phyloP scores from a whole-genome alignment of 2,329 filamentous ascomycete genomes.

The Fusarium sp. region DNA sequence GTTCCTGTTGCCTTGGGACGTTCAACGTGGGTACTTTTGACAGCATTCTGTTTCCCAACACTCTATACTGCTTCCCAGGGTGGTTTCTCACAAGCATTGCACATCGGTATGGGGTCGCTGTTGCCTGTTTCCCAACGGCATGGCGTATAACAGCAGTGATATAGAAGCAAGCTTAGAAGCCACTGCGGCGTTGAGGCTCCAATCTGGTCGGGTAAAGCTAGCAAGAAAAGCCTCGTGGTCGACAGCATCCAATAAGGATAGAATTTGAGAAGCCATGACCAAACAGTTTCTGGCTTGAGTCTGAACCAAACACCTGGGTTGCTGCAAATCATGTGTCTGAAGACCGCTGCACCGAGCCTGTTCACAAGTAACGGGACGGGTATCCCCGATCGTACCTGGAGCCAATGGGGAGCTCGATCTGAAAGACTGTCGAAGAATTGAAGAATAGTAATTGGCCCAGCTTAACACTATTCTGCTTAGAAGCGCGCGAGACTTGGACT shows the following conservation, averaged over 20 bases:
- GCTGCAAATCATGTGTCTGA: constrained; percentile 51
- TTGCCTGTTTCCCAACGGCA: neutral
- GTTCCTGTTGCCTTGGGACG: neutral
- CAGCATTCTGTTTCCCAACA: neutral
- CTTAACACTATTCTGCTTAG: constrained; percentile 1
- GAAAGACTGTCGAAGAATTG: constrained; percentile 30
- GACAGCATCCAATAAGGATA: constrained; percentile 34
- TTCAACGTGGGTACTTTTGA: neutral
- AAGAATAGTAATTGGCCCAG: constrained; percentile 31
- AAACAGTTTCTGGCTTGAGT: constrained; percentile 34
- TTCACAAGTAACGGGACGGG: constrained; percentile 36
- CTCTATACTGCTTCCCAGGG: neutral
- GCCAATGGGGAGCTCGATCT: constrained; percentile 40
- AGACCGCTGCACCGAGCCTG: constrained; percentile 43
- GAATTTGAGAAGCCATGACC: constrained; percentile 11
- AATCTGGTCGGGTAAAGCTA: constrained; percentile 31
- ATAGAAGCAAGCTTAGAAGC: constrained; percentile 15
- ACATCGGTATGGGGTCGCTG: neutral
- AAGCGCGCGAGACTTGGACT: constrained; percentile 24
- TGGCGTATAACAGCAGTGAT: constrained; percentile 1
- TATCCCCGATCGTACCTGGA: constrained; percentile 43
- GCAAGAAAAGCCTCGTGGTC: constrained; percentile 27
- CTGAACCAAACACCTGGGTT: constrained; percentile 43
- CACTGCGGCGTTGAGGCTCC: constrained; percentile 18
- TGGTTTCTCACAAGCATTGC: neutral